Percentiles rank a stretch among this genome's conserved stretches.
These are phyloP conservation scores for Camptophora hylomeconis DNA, from an alignment of 2,329 filamentous ascomycete genomes.

Conservation along the genomic window DNA sequence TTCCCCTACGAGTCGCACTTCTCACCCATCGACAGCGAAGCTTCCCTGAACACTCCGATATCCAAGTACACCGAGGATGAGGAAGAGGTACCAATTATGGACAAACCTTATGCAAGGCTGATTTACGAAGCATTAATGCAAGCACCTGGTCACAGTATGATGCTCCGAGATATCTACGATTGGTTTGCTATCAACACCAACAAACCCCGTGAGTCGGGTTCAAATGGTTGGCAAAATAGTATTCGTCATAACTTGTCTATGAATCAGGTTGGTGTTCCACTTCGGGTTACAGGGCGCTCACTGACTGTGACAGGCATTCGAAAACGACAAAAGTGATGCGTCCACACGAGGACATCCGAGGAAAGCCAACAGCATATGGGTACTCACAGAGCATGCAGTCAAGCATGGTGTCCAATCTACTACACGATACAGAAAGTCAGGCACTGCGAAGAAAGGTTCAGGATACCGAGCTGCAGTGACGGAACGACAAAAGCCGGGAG, in stretches of 20 bases:
- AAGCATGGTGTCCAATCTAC: slow-evolving; percentile 68
- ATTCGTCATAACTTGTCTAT: slow-evolving; percentile 93
- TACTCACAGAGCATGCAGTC: slow-evolving; percentile 57
- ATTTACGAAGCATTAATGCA: slow-evolving; percentile 65
- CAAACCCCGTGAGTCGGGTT: slow-evolving; percentile 49
- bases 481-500: slow-evolving; percentile 28
- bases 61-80: too few species aligned
- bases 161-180: slow-evolving; percentile 73
- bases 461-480: slow-evolving; percentile 26
- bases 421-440: slow-evolving; percentile 52
- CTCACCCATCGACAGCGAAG: too few species aligned
- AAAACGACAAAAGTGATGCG: slow-evolving; percentile 20
- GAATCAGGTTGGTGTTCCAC: slow-evolving; percentile 53
- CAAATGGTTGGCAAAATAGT: slow-evolving; percentile 84
- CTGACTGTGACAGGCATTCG: slow-evolving; percentile 21
- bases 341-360: slow-evolving; percentile 38
- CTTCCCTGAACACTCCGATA: too few species aligned
- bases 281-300: slow-evolving; percentile 6
- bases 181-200: slow-evolving; percentile 78
- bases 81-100: slow-evolving; percentile 23
- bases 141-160: slow-evolving; percentile 54
- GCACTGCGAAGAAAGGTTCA: slow-evolving; percentile 25
- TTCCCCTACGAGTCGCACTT: too few species aligned
- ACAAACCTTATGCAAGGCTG: slow-evolving; percentile 67
- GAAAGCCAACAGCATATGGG: slow-evolving; percentile 64